These are phyloP conservation scores for Babesia microti DNA, from an alignment of 169 alveolate genomes.

Conservation along the genomic window DNA sequence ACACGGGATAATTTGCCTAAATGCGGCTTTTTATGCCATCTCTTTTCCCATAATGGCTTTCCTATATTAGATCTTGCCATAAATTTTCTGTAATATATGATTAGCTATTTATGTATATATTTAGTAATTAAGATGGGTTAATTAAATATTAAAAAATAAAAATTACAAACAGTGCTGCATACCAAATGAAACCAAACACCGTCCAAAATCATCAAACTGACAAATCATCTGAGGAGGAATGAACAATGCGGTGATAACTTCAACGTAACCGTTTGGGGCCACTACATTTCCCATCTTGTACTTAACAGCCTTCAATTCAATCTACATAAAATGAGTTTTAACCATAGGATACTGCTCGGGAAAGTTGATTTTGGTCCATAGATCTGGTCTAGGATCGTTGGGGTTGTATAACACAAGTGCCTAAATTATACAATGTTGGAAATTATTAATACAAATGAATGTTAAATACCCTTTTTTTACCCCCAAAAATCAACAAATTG, in stretches of 20 bases:
- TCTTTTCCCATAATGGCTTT: constrained; percentile 54
- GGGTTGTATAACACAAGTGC: constrained; percentile 31
- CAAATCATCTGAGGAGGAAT: constrained; percentile 56
- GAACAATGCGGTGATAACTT: constrained; percentile 49
- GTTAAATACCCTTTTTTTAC: no score
- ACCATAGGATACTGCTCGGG: background rate
- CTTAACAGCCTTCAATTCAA: constrained; percentile 50
- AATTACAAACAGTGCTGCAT: no score
- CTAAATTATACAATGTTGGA: no score
- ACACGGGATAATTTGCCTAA: constrained; percentile 52
- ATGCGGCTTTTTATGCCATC: constrained; percentile 57
- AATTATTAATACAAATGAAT: no score
- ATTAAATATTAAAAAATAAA: no score
- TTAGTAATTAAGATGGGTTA: no score
- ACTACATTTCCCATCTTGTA: constrained; percentile 45
- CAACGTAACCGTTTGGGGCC: constrained; percentile 61
- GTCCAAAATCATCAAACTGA: constrained; percentile 55
- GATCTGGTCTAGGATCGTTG: constrained; percentile 36
- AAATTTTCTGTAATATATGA: background rate
- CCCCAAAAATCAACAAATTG: no score
- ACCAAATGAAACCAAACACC: constrained; percentile 61
- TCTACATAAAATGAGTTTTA: constrained; percentile 10
- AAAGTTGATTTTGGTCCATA: constrained; percentile 13
- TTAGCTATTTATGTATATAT: background rate
- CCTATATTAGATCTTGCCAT: constrained; percentile 16